Evolutionary conservation across 495 filamentous ascomycete species (phyloP), one percentile per base, ranked within the genome.

Genomic region (Oleoguttula mirabilis): DNA sequence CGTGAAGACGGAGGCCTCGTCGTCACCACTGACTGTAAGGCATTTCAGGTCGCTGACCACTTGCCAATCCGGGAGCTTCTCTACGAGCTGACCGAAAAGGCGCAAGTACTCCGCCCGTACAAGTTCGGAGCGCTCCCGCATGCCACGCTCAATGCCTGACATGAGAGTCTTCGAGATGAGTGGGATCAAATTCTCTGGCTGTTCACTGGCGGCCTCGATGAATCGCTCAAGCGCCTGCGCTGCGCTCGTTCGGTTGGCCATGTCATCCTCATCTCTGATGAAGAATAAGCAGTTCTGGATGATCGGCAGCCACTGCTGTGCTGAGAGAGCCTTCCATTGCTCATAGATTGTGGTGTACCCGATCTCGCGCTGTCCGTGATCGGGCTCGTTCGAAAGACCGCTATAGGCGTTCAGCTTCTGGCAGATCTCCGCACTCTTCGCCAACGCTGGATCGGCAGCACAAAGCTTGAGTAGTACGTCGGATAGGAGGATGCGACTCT

Each of bases 1-100:
- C 60, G 68, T 81, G 65, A 96, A 96, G 64, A 96, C 94, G 6
- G 81, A 90, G 2, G 86, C 81, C 55, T 95, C 85, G 28, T 93
- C 76, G 32, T 94, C 88, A 38, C 80, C 75, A 2, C 69, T 74
- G 24, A 79, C 75, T 23, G 88, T 73, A 17, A 98, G 70, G 0
- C 67, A 66, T 36, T 73, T 66, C 67, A 96, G 73, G 56, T 94
- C 92, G 23, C 70, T 66, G 30, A 94, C 72, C 32, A 75, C 68
- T 4, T 69, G 50, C 74, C 82, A 83, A 10, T 67, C 52, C 2
- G 81, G 71, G 50, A 88, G 77, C 30, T 72, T 61, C 43, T 77
- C 76, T 41, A 94, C 70, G 5, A 96, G 63, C 58, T 80, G 78
- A 20, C 82, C 83, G 51, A 94, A 71, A 0, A 88, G 72, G 41